Percentiles rank a stretch among this genome's conserved stretches.
phyloP scores from a whole-genome alignment of 495 filamentous ascomycete species.

The Bacidia gigantensis region DNA sequence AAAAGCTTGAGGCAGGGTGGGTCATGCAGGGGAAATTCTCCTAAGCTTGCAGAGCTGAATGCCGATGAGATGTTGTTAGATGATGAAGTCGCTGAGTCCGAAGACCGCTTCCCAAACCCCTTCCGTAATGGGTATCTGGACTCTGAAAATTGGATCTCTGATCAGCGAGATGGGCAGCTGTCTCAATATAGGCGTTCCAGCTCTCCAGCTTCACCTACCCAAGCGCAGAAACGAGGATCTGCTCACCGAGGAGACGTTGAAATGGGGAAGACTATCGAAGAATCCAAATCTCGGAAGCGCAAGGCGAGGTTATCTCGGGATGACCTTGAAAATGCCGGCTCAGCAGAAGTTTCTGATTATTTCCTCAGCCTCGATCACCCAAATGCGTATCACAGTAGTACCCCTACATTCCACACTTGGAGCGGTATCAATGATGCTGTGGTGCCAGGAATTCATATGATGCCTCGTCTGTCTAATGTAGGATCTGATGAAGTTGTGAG shows the following conservation, averaged over 20 bases:
- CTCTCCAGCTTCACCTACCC: no score
- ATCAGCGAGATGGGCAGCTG: background rate
- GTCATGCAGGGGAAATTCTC: background rate
- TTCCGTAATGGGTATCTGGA: background rate
- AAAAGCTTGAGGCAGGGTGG: background rate
- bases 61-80: background rate
- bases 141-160: background rate
- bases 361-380: background rate
- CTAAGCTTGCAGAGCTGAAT: background rate
- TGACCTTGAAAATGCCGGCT: no score
- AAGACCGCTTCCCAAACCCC: slow-evolving; percentile 3
- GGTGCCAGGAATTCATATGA: no score
- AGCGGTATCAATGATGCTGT: background rate
- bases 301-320: no score
- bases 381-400: background rate
- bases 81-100: background rate
- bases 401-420: background rate
- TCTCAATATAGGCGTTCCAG: background rate
- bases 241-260: no score
- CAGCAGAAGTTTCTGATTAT: no score
- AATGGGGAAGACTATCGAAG: no score
- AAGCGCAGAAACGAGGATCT: no score
- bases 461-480: no score
- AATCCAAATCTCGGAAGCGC: no score
- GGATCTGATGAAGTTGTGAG: no score